These are phyloP conservation scores for Chaetomium sp. DNA, from an alignment of 2,329 filamentous ascomycete genomes.

Conservation along the genomic window DNA sequence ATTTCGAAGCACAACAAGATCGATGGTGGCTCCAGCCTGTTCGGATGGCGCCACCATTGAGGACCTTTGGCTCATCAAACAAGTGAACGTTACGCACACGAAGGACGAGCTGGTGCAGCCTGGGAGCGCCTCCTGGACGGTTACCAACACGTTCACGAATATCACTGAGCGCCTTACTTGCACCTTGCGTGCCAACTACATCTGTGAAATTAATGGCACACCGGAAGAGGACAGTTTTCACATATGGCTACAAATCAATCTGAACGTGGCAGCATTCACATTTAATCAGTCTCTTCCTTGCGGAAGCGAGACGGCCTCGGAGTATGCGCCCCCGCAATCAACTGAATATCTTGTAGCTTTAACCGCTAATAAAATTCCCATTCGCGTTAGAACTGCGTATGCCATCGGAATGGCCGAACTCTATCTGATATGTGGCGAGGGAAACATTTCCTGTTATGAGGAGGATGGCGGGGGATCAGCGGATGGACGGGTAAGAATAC, in stretches of 20 bases:
- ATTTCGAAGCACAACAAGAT: not conserved
- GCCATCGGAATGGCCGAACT: slow-evolving; percentile 22
- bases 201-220: slow-evolving; percentile 29
- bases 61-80: slow-evolving; percentile 24
- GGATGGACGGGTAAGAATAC: slow-evolving; percentile 12
- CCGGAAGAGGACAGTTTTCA: slow-evolving; percentile 17
- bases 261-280: slow-evolving; percentile 24
- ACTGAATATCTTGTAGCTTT: not conserved
- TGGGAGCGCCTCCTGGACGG: slow-evolving; percentile 25
- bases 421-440: slow-evolving; percentile 15
- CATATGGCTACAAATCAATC: slow-evolving; percentile 31
- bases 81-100: slow-evolving; percentile 25
- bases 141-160: slow-evolving; percentile 25
- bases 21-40: not conserved
- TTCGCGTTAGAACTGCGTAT: slow-evolving; percentile 1
- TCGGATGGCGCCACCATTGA: slow-evolving; percentile 16
- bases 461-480: slow-evolving; percentile 5
- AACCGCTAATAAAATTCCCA: not conserved
- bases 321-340: not conserved
- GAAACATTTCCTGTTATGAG: slow-evolving; percentile 11
- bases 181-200: slow-evolving; percentile 24
- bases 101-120: slow-evolving; percentile 17
- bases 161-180: slow-evolving; percentile 21
- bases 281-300: slow-evolving; percentile 24
- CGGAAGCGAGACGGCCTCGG: not conserved